Evolutionary conservation across 768 basidiomycete species (phyloP), one percentile per base, ranked within the genome.

Genomic region (Rubroboletus satanas): DNA sequence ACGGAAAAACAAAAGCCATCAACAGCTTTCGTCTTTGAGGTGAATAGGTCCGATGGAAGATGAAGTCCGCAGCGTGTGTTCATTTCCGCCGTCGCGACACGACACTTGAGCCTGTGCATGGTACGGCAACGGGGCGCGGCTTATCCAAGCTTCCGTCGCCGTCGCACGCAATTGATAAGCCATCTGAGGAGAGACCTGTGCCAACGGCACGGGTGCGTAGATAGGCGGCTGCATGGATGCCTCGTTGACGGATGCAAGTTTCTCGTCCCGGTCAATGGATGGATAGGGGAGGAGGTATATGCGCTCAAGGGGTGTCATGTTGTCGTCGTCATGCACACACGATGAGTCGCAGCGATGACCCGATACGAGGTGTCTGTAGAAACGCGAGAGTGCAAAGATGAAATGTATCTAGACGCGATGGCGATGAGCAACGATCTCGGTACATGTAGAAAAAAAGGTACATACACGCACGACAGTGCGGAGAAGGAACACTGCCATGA

Each of bases 61-160:
- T 6, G 47, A 7, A 14, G 32, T 46, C 26, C 11, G 36, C 3
- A 15, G 7, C n/a, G 7, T 2, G 12, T 28, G 33, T 35, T 58
- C 62, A 51, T 59, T 32, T 47, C 44, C 46, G 35, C 12, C 32
- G 18, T 46, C 46, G 32, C 43, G 33, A 42, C 45, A 38, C 3
- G 54, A 43, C 37, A 43, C 21, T 8, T 47, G 54, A 17, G 28
- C 18, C 17, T 11, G 38, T 28, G 35, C 45, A n/a, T 46, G 51
- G 15, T 42, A 7, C 9, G 59, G 56, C 14, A 52, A 36, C 28
- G 56, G 57, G 9, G 26, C 54, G 10, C 63, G 65, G 50, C 58
- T 63, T 41, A 90, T 74, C 88, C 88, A 89, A 10, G 83, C 87
- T 62, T 88, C 87, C 49, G 75, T 81, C n/a, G 81, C 81, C 18